Percentiles rank a stretch among this genome's conserved stretches.
These are phyloP conservation scores for Psilocybe cyanescens DNA, from an alignment of 768 basidiomycete species.

Conservation along the genomic window DNA sequence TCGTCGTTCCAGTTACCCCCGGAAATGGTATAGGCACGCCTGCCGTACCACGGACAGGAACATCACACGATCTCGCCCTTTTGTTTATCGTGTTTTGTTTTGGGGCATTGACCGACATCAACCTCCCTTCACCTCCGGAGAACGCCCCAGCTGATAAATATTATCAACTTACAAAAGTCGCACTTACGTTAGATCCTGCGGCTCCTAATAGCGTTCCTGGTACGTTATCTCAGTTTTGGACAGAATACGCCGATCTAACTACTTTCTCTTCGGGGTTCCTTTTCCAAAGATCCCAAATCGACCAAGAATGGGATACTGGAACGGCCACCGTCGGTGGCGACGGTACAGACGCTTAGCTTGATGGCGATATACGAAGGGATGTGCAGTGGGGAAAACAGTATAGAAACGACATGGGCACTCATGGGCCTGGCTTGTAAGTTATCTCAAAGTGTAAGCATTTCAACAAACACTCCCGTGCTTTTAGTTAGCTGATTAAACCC, in stretches of 20 bases:
- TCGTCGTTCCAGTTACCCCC: constrained; percentile 11
- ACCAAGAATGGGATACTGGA: constrained; percentile 49
- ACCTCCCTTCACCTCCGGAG: constrained; percentile 54
- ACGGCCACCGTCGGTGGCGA: constrained; percentile 70
- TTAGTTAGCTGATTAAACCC: constrained; percentile 10
- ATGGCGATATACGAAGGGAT: constrained; percentile 77
- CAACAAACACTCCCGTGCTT: constrained; percentile 5
- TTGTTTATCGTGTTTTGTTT: constrained; percentile 67
- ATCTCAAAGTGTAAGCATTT: constrained; percentile 64
- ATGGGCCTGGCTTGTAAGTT: constrained; percentile 69
- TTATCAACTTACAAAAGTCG: constrained; percentile 65
- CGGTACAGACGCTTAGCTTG: constrained; percentile 66
- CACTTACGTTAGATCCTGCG: constrained; percentile 65
- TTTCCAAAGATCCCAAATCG: constrained; percentile 19
- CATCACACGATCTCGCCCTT: constrained; percentile 64
- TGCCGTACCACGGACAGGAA: constrained; percentile 12
- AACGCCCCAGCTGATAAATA: constrained; percentile 56
- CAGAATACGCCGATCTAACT: neutral
- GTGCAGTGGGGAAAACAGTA: constrained; percentile 68
- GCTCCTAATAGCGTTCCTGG: constrained; percentile 17
- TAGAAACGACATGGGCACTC: constrained; percentile 68
- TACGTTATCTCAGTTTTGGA: constrained; percentile 1
- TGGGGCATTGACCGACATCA: constrained; percentile 60
- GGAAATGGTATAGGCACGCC: neutral
- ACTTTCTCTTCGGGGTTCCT: neutral